These are phyloP conservation scores for Tilletia caries DNA, from an alignment of 1,284 basidiomycete genomes.

Conservation along the genomic window DNA sequence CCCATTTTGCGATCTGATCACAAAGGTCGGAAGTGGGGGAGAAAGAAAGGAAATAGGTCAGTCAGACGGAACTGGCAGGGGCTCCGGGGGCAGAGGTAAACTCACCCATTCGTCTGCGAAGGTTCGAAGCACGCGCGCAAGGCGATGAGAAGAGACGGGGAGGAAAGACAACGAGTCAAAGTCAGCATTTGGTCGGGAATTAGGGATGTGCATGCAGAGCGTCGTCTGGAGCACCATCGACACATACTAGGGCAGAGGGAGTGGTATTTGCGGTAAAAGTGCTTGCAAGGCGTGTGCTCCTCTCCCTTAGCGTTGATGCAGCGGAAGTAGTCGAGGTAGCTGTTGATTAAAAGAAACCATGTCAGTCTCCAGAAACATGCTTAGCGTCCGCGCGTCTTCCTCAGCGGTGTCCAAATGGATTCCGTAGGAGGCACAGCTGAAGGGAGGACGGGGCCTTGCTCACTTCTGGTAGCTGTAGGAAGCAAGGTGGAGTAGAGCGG, in stretches of 20 bases:
- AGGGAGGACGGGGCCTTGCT: conserved; percentile 14
- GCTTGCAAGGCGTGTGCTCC: conserved; percentile 95
- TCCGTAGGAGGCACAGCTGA: neutral
- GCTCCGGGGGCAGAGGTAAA: conserved; percentile 19
- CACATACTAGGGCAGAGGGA: conserved; percentile 87
- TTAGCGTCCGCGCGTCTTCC: too few relatives aligned
- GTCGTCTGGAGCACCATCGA: too few relatives aligned
- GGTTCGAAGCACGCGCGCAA: neutral
- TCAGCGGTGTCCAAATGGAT: neutral
- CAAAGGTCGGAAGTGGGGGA: too few relatives aligned
- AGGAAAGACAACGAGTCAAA: neutral
- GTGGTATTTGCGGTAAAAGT: conserved; percentile 95
- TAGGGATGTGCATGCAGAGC: too few relatives aligned
- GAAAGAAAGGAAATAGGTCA: too few relatives aligned
- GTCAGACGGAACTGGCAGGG: too few relatives aligned
- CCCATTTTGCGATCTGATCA: conserved; percentile 49
- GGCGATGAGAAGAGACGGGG: neutral
- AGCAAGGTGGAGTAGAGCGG: too few relatives aligned
- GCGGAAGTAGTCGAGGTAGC: conserved; percentile 77
- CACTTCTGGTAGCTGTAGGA: conserved; percentile 49
- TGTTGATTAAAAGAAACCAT: conserved; percentile 17
- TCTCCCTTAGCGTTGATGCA: conserved; percentile 96
- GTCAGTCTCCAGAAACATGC: too few relatives aligned
- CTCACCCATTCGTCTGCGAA: conserved; percentile 48
- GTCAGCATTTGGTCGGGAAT: too few relatives aligned